Base-by-base conservation (phyloP, 2,329 filamentous ascomycete genomes). In the Hortaea sp. region DNA sequence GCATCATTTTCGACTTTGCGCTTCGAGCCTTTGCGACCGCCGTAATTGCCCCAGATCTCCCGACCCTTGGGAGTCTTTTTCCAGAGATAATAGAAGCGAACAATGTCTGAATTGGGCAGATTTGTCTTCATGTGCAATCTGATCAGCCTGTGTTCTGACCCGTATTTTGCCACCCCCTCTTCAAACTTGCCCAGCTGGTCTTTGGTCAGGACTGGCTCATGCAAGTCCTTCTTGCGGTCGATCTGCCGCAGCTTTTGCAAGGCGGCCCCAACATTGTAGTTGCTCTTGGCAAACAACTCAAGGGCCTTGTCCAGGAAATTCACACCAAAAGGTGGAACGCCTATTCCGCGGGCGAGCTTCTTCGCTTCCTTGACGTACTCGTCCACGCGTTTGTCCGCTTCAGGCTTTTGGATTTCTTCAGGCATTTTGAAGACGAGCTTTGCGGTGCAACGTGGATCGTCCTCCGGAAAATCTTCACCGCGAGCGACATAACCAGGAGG, bases 61-160 rank as follows among this genome's bases (percentile, higher is more conserved):
- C 79, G 82, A 37, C 92, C 92, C 48, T 83, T 81, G 1, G 84
- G 77, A 0, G 88, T 88, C 67, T 97, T 97, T 70, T 98, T 98
- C 92, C 92, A 98, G 54, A 86, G 86, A 64, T 98, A 98, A 67
- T 97, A 98, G 62, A 85, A 94, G 3, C 92, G 85, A 28, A 94
- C 88, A 51, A 95, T 84, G 48, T 87, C 79, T 43, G 83, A 81
- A 51, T 88, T 81, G 37, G 79, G 80, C 55, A 92, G 79, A 27
- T 40, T 54, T 0, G 83, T 86, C 65, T 88, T 89, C 58, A 95
- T 86, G 63, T 95, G 85, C 55, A 85, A 82, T 53, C 82, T 88
- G 49, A 97, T 84, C 41, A 78, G 77, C 54, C 87, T 78, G 57
- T 94, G 80, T 66, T 98, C 92, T 0, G 90, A 95, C 20, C 92